phyloP scores from a whole-genome alignment of 768 basidiomycete genomes.

The Xerocomus brunneocitrinus region DNA sequence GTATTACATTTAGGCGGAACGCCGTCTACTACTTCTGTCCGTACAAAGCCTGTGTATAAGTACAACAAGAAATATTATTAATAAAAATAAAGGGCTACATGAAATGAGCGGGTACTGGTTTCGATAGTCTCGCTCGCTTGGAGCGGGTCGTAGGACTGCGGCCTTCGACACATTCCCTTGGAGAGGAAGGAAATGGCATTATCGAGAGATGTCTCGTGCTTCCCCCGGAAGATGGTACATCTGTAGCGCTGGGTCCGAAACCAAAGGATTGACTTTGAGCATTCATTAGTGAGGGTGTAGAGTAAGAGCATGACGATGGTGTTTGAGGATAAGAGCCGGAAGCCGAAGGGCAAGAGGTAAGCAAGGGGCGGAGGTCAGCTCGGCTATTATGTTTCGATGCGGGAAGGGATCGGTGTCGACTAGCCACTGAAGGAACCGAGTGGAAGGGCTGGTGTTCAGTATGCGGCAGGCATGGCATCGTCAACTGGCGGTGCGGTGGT shows the following conservation, averaged over 20 bases:
- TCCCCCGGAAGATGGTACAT: background rate
- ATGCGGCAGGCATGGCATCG: conserved; percentile 1
- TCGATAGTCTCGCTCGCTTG: conserved; percentile 12
- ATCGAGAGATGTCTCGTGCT: conserved; percentile 18
- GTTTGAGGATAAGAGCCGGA: conserved; percentile 4
- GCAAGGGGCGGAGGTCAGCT: background rate
- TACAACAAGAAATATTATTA: background rate
- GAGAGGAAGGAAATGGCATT: conserved; percentile 13
- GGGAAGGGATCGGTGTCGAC: conserved; percentile 24
- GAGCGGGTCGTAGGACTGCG: conserved; percentile 1
- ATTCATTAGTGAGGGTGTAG: conserved; percentile 1
- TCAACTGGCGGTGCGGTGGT: conserved; percentile 10
- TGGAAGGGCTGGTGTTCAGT: background rate
- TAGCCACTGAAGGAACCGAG: background rate
- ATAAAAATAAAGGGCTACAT: conserved; percentile 19
- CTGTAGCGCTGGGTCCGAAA: background rate
- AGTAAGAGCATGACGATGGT: conserved; percentile 4
- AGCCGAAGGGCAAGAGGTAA: background rate
- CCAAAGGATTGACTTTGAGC: background rate
- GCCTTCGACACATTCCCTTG: background rate
- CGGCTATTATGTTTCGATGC: conserved; percentile 9
- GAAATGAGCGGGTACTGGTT: conserved; percentile 15
- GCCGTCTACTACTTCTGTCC: background rate
- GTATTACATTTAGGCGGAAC: too few species aligned
- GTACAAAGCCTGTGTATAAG: background rate